Conservation (phyloP, 164 flowering plant genomes). For the Stephania yunnanensis region DNA sequence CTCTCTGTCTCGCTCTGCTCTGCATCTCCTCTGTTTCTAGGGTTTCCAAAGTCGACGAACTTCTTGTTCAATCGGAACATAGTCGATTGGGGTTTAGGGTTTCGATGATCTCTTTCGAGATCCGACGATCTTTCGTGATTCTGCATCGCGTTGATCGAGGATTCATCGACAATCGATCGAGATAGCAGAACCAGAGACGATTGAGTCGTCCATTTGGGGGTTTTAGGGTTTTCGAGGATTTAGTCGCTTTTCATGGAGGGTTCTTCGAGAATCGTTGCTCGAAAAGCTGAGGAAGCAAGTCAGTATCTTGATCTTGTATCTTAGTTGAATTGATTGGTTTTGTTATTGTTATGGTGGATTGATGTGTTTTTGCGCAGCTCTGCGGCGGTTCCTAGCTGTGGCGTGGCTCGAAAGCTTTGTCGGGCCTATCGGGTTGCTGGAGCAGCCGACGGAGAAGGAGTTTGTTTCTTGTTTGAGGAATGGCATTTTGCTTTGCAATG, state of each 20-base stretch:
- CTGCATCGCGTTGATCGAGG: no score
- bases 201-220: background rate
- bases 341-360: background rate
- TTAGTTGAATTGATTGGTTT: background rate
- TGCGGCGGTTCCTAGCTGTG: conserved; percentile 65
- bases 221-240: background rate
- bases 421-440: conserved; percentile 65
- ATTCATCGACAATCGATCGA: background rate
- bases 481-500: conserved; percentile 78
- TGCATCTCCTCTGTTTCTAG: no score
- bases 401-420: conserved; percentile 67
- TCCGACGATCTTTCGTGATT: no score
- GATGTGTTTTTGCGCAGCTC: conserved; percentile 30
- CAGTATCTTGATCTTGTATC: conserved; percentile 4
- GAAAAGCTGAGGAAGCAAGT: conserved; percentile 93
- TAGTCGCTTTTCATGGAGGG: conserved; percentile 38
- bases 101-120: no score
- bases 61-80: no score
- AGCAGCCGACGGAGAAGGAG: conserved; percentile 65
- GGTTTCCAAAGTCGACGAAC: no score
- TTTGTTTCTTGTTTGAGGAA: conserved; percentile 82
- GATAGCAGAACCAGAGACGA: background rate
- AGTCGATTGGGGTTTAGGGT: no score
- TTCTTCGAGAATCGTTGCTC: conserved; percentile 24
- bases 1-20: background rate